phyloP scores from a whole-genome alignment of 2,329 filamentous ascomycete genomes.

The Zarea fungicola region DNA sequence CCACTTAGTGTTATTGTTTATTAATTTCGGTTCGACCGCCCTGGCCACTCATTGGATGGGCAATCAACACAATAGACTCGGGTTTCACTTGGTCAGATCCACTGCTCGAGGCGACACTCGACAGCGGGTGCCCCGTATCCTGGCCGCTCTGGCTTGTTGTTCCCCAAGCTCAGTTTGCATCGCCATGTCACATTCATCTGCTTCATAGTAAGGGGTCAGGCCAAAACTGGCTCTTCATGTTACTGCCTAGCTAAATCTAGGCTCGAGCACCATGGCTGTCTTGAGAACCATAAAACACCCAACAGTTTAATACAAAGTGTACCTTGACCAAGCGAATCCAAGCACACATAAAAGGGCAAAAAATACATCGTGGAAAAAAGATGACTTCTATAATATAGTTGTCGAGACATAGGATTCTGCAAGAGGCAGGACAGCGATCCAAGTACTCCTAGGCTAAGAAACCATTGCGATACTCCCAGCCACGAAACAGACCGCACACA shows the following conservation, averaged over 20 bases:
- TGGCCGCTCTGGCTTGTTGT: too few relatives aligned
- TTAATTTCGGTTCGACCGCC: too few relatives aligned
- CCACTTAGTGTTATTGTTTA: too few relatives aligned
- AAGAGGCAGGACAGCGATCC: slow-evolving; percentile 10
- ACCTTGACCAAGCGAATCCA: not conserved
- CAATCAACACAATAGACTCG: too few relatives aligned
- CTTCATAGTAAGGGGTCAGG: not conserved
- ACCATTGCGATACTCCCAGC: slow-evolving; percentile 1
- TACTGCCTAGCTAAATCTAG: slow-evolving; percentile 3
- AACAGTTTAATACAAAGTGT: not conserved
- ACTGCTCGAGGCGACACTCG: too few relatives aligned
- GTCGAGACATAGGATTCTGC: slow-evolving; percentile 10
- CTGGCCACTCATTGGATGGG: too few relatives aligned
- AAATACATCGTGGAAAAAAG: slow-evolving; percentile 7
- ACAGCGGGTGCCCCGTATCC: too few relatives aligned
- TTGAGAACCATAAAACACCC: slow-evolving; percentile 9
- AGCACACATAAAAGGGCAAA: slow-evolving; percentile 2
- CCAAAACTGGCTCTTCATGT: slow-evolving; percentile 10
- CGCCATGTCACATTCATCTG: too few relatives aligned
- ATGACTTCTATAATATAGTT: slow-evolving; percentile 12
- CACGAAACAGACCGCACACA: slow-evolving; percentile 13
- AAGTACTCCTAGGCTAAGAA: slow-evolving; percentile 12
- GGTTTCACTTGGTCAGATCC: too few relatives aligned
- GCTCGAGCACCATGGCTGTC: not conserved
- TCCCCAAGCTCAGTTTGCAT: too few relatives aligned